phyloP scores from a whole-genome alignment of 2,329 filamentous ascomycete species.

The Paecilomyces fulvus region DNA sequence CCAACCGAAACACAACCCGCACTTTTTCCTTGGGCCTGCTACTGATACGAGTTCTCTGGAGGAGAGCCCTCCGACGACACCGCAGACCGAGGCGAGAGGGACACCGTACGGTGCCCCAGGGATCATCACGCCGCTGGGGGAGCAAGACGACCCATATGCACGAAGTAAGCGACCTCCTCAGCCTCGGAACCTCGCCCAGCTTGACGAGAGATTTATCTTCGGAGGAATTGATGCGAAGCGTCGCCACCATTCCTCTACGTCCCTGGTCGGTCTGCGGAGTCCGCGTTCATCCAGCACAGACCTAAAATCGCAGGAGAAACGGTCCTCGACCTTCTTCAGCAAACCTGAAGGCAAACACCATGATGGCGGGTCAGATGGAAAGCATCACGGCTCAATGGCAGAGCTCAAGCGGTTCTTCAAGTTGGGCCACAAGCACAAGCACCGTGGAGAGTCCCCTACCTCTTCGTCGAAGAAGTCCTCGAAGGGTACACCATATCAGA shows the following conservation, averaged over 20 bases:
- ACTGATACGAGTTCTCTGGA: constrained; percentile 50
- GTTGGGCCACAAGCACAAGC: constrained; percentile 54
- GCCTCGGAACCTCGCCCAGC: constrained; percentile 53
- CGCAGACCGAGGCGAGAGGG: constrained; percentile 38
- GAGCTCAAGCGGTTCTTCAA: constrained; percentile 96
- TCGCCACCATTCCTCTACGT: constrained; percentile 45
- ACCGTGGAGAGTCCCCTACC: constrained; percentile 52
- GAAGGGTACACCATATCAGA: constrained; percentile 48
- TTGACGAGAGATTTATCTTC: constrained; percentile 81
- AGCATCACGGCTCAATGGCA: constrained; percentile 73
- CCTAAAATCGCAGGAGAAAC: constrained; percentile 40
- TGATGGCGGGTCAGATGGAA: constrained; percentile 35
- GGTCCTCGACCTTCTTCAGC: constrained; percentile 46
- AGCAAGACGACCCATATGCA: constrained; percentile 79
- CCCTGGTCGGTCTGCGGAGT: constrained; percentile 30
- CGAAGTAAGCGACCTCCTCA: constrained; percentile 68
- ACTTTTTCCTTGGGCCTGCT: constrained; percentile 50
- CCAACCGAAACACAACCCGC: constrained; percentile 42
- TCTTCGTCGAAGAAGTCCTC: constrained; percentile 51
- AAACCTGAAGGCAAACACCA: constrained; percentile 44
- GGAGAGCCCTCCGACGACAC: constrained; percentile 54
- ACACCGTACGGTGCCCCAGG: constrained; percentile 55
- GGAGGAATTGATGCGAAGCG: constrained; percentile 61
- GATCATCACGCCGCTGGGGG: constrained; percentile 69
- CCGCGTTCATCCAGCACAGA: constrained; percentile 42